Percentiles rank a stretch among this genome's conserved stretches.
Conservation (phyloP, 2,329 filamentous ascomycete genomes). For the Curvularia sp. region DNA sequence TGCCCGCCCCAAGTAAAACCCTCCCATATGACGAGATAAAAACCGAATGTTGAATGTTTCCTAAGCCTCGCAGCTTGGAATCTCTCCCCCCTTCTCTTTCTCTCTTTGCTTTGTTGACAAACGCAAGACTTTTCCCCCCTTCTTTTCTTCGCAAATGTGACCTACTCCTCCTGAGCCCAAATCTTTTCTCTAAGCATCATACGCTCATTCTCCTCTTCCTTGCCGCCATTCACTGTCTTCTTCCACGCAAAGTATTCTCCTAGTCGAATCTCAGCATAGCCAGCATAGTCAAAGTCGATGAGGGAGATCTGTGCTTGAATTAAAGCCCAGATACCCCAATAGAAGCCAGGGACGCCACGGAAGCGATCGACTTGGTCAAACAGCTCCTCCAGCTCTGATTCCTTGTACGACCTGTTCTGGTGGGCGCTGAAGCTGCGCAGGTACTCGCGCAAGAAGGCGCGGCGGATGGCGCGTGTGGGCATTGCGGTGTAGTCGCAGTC, state of each 20-base stretch:
- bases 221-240: slow-evolving; percentile 70
- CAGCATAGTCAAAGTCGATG: slow-evolving; percentile 96
- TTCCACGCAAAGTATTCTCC: slow-evolving; percentile 96
- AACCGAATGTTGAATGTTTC: neutral
- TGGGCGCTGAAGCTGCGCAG: slow-evolving; percentile 70
- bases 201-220: slow-evolving; percentile 62
- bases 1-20: too few relatives aligned
- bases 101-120: neutral
- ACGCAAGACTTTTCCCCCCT: neutral
- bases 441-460: slow-evolving; percentile 84
- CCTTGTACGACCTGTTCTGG: slow-evolving; percentile 46
- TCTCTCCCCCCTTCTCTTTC: neutral
- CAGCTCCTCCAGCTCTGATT: slow-evolving; percentile 71
- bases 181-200: slow-evolving; percentile 75
- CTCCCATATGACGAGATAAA: neutral
- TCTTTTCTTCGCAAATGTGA: neutral
- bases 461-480: slow-evolving; percentile 77
- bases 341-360: slow-evolving; percentile 88
- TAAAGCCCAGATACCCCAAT: slow-evolving; percentile 91
- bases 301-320: slow-evolving; percentile 94
- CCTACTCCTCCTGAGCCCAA: slow-evolving; percentile 69
- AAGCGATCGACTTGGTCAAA: slow-evolving; percentile 84
- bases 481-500: slow-evolving; percentile 89
- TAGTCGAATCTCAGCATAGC: slow-evolving; percentile 84
- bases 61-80: neutral